Evolutionary conservation across 371 early-diverging fungal genomes (phyloP).

Genomic region (Mucor irregularis): DNA sequence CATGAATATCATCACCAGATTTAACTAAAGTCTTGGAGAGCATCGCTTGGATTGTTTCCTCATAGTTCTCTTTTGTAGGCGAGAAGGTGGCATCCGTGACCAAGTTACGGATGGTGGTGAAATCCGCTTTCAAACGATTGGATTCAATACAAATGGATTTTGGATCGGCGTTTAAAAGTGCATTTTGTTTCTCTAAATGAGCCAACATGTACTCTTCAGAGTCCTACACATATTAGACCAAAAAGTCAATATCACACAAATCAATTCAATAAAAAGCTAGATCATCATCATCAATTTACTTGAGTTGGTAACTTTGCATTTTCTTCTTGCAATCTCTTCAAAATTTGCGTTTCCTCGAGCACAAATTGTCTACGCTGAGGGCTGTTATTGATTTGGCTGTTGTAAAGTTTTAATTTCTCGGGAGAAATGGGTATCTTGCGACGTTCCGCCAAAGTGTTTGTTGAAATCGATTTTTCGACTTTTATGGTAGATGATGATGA

Average conservation of each 20-base stretch:
- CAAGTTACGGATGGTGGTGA: constrained; percentile 50
- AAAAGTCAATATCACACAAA: no score
- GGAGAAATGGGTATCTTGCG: constrained; percentile 17
- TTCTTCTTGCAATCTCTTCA: constrained; percentile 38
- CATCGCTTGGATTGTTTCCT: constrained; percentile 27
- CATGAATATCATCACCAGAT: no score
- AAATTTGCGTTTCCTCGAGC: constrained; percentile 22
- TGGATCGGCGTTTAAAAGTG: constrained; percentile 57
- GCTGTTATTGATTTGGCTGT: background rate
- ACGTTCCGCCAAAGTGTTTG: constrained; percentile 25
- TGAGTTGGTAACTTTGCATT: constrained; percentile 51
- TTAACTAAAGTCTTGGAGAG: constrained; percentile 14
- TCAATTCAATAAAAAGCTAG: constrained; percentile 3
- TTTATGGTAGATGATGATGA: constrained; percentile 1
- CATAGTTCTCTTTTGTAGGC: constrained; percentile 22
- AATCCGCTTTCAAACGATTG: constrained; percentile 57
- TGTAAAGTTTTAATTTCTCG: constrained; percentile 19
- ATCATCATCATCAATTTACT: constrained; percentile 26
- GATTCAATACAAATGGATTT: constrained; percentile 62
- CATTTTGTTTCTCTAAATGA: constrained; percentile 61
- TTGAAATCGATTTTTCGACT: constrained; percentile 20
- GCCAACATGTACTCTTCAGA: constrained; percentile 59
- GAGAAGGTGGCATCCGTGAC: constrained; percentile 45
- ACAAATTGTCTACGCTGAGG: no score
- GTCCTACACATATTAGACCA: no score